Evolutionary conservation across 306 rosid genomes (phyloP), one percentile per base, ranked within the genome.

Genomic region (Casuarina cunninghamiana): DNA sequence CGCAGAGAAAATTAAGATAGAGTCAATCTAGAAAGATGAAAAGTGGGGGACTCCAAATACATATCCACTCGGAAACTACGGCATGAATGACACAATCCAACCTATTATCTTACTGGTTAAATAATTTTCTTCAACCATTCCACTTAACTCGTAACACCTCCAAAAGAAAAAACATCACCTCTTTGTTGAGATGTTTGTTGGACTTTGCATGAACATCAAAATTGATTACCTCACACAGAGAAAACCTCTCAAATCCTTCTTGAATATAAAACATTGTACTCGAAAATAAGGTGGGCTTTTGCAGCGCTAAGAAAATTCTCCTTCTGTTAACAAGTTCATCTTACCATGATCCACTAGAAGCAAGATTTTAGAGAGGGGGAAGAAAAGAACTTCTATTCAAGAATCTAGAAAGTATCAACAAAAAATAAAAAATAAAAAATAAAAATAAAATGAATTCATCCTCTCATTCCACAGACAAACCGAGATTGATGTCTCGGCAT

Each of bases 321-420:
- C 46, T 63, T 6, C 5, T 38, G 39, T 38, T 6, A 63, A 15
- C 10, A 63, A 26, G 5, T 15, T 39, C 19, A 38, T 38, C 46
- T 63, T 63, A 17, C 6, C 69, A 37, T 63, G 69, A 63, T 63
- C 44, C 69, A 37, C 69, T 63, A 63, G 19, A 63, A 63, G 69
- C 46, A 15, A 11, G 3, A 19, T 58, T 48, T 26, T 26, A 26
- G 32, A 26, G 32, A 26, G 32, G 32, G 1, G 32, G 32, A 26
- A 26, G 32, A 26, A 26, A 46, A 53, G 4, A 55, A 2, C 3
- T 55, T 55, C 37, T 17, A 32, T 17, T 19, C 37, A 6, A 26
- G 35, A 55, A 19, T 55, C 26, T 55, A 55, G 62, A 32, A 6
- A 35, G 44, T 62, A 62, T 16, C 10, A 62, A 17, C 50, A 49